Evolutionary conservation across 441 rosid genomes (phyloP).

Genomic region (Brassica balearica): DNA sequence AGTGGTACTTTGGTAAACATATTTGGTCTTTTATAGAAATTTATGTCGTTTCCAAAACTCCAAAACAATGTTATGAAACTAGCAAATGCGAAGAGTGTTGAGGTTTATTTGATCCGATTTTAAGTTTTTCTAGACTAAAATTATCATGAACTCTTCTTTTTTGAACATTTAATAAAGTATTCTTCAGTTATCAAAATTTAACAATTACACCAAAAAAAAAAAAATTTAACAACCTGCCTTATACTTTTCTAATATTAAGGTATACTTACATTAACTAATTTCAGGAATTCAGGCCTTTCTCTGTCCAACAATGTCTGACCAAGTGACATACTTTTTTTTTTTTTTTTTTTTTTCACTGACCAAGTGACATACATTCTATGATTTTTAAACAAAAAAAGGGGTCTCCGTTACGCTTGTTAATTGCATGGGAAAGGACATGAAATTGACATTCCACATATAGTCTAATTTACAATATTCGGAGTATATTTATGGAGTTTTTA

Average conservation of each 20-base stretch:
- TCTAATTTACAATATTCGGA: background rate
- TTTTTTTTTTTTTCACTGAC: too few species aligned
- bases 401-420: background rate
- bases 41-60: background rate
- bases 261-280: background rate
- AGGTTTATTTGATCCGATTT: background rate
- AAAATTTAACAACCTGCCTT: background rate
- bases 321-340: background rate
- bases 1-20: background rate
- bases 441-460: conserved; percentile 19
- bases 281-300: background rate
- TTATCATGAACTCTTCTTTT: background rate
- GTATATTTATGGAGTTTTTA: conserved; percentile 5
- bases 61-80: background rate
- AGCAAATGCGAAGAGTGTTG: background rate
- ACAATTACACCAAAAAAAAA: background rate
- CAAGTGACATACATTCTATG: too few species aligned
- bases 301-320: background rate
- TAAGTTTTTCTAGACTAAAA: background rate
- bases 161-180: background rate
- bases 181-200: background rate
- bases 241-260: background rate
- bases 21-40: background rate
- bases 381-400: background rate
- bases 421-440: background rate